These are phyloP conservation scores for Phaffomyces antillensis DNA, from an alignment of 805 yeast species.

Conservation along the genomic window DNA sequence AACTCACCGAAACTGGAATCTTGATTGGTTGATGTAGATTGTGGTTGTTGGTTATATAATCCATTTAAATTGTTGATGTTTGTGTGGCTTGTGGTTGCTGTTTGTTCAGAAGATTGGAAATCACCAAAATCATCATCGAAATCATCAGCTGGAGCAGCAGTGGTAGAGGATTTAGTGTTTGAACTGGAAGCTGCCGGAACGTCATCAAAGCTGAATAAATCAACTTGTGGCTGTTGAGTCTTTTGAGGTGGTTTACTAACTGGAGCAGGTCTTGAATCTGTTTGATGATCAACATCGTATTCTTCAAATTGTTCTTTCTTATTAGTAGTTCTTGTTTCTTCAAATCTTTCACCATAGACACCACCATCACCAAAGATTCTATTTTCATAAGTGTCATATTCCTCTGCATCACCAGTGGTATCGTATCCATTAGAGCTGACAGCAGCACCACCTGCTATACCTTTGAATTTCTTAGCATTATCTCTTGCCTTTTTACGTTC, in stretches of 20 bases:
- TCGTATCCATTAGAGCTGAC: conserved; percentile 22
- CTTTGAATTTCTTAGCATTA: conserved; percentile 76
- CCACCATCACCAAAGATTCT: conserved; percentile 70
- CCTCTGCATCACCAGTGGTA: conserved; percentile 21
- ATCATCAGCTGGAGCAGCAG: conserved; percentile 28
- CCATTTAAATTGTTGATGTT: conserved; percentile 25
- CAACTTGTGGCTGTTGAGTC: conserved; percentile 26
- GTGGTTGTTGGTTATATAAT: conserved; percentile 22
- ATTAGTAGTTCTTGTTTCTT: conserved; percentile 43
- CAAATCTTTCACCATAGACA: conserved; percentile 59
- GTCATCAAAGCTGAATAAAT: conserved; percentile 42
- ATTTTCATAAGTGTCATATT: conserved; percentile 37
- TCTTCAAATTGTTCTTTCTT: conserved; percentile 45
- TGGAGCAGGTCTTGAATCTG: background rate
- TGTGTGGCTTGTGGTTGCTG: conserved; percentile 11
- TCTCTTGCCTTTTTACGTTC: conserved; percentile 91
- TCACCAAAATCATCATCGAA: conserved; percentile 77
- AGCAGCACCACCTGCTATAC: conserved; percentile 58
- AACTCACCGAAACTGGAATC: conserved; percentile 21
- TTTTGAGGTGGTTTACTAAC: background rate
- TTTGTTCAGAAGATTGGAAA: conserved; percentile 50
- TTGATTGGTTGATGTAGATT: conserved; percentile 15
- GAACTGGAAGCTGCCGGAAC: conserved; percentile 14
- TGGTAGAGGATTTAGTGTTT: background rate
- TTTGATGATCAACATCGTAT: conserved; percentile 40